phyloP scores from a whole-genome alignment of 139 green algal species.

The Picochlorum sp. region DNA sequence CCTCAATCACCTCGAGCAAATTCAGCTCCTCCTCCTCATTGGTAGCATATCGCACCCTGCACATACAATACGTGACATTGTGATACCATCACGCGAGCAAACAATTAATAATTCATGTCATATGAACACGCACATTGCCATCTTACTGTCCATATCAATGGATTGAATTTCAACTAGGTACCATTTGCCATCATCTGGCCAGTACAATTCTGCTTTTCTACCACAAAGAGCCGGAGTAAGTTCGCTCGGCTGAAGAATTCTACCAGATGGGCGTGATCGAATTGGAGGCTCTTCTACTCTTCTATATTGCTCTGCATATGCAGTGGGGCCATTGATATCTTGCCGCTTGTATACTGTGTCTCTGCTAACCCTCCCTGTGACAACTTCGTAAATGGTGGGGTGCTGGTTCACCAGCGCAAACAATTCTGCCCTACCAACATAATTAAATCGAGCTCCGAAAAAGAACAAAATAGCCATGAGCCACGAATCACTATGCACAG shows the following conservation, averaged over 20 bases:
- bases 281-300: neutral
- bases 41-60: constrained; percentile 71
- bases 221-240: constrained; percentile 49
- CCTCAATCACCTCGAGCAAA: constrained; percentile 67
- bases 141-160: constrained; percentile 49
- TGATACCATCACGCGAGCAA: neutral
- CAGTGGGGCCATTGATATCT: neutral
- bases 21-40: constrained; percentile 75
- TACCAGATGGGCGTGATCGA: constrained; percentile 32
- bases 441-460: constrained; percentile 86
- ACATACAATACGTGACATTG: neutral
- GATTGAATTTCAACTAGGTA: constrained; percentile 72
- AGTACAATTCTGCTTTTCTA: constrained; percentile 76
- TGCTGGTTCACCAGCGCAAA: constrained; percentile 80
- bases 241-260: constrained; percentile 38
- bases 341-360: constrained; percentile 20
- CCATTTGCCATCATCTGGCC: constrained; percentile 82
- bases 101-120: neutral
- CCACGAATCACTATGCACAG: constrained; percentile 95
- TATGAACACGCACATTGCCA: constrained; percentile 54
- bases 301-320: neutral
- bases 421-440: constrained; percentile 59
- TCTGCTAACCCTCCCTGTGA: constrained; percentile 45
- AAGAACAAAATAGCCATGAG: constrained; percentile 92
- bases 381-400: constrained; percentile 82